A percentile compares a stretch with the other conserved stretches of the same genome.
These are phyloP conservation scores for Marchantia polymorpha DNA, from an alignment of 225 moss, liverwort and hornwort genomes.

Conservation along the genomic window DNA sequence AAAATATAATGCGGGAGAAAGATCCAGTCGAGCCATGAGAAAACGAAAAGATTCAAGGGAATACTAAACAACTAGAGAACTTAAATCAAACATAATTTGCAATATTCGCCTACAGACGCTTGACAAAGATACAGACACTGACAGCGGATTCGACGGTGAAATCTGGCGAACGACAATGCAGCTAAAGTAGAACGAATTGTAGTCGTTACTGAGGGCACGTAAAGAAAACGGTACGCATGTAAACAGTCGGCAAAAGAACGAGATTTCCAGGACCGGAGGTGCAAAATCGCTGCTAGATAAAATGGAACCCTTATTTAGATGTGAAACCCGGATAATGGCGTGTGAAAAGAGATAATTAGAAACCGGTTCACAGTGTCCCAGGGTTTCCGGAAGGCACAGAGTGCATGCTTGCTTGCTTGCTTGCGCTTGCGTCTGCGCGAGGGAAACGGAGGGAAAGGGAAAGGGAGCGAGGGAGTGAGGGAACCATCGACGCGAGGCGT, in stretches of 20 bases:
- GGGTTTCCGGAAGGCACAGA: not conserved
- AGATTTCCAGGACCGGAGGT: not conserved
- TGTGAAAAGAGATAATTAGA: not conserved
- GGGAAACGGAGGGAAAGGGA: not conserved
- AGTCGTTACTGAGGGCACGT: not conserved
- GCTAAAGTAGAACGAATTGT: not conserved
- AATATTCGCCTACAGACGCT: not conserved
- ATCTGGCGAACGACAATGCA: too few relatives aligned
- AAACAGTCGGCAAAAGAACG: not conserved
- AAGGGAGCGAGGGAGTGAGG: not conserved
- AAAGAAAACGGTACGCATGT: too few relatives aligned
- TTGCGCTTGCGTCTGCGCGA: not conserved
- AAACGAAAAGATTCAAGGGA: not conserved
- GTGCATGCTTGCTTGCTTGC: not conserved
- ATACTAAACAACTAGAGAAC: not conserved
- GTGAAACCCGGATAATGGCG: not conserved
- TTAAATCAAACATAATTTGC: not conserved
- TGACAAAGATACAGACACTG: too few relatives aligned
- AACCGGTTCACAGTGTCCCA: not conserved
- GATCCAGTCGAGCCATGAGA: not conserved
- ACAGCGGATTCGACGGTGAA: too few relatives aligned
- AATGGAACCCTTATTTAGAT: not conserved
- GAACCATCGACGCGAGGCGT: not conserved
- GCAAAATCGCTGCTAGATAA: not conserved
- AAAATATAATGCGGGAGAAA: too few relatives aligned